phyloP scores from a whole-genome alignment of 108 stramenopile genomes.

The Aurantiochytrium sp. region DNA sequence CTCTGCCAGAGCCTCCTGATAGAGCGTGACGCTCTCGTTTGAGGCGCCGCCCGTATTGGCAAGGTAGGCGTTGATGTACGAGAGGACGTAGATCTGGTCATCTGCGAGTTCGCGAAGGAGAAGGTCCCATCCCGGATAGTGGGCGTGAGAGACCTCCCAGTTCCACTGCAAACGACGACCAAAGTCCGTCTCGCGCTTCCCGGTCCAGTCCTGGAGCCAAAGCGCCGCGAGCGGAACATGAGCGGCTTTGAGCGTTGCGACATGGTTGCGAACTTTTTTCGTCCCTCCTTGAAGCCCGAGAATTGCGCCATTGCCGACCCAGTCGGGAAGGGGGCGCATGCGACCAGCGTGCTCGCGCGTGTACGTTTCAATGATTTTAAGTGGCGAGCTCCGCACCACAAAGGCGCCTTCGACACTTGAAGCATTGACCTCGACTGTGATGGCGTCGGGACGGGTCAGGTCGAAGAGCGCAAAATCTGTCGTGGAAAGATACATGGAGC shows the following conservation, averaged over 20 bases:
- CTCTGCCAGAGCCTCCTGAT: neutral
- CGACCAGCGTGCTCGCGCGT: conserved; percentile 5
- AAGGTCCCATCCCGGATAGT: neutral
- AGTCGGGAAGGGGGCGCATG: neutral
- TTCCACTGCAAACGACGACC: conserved; percentile 20
- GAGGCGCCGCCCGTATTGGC: neutral
- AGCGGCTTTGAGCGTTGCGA: neutral
- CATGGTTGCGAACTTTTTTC: neutral
- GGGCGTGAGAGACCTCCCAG: neutral
- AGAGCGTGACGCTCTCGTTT: neutral
- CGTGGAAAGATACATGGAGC: neutral
- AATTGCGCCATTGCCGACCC: conserved; percentile 16
- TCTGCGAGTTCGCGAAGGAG: neutral
- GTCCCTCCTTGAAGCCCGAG: conserved; percentile 20
- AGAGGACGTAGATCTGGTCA: neutral
- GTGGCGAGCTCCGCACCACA: neutral
- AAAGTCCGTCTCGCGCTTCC: conserved; percentile 17
- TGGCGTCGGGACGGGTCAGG: neutral
- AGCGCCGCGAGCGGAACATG: neutral
- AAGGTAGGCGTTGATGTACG: conserved; percentile 14
- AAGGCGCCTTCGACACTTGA: neutral
- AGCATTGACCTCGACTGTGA: neutral
- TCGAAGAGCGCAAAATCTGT: neutral
- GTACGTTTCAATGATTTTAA: neutral
- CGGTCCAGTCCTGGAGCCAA: conserved; percentile 26